These are phyloP conservation scores for Lentinula detonsa DNA, from an alignment of 768 basidiomycete genomes.

Conservation along the genomic window DNA sequence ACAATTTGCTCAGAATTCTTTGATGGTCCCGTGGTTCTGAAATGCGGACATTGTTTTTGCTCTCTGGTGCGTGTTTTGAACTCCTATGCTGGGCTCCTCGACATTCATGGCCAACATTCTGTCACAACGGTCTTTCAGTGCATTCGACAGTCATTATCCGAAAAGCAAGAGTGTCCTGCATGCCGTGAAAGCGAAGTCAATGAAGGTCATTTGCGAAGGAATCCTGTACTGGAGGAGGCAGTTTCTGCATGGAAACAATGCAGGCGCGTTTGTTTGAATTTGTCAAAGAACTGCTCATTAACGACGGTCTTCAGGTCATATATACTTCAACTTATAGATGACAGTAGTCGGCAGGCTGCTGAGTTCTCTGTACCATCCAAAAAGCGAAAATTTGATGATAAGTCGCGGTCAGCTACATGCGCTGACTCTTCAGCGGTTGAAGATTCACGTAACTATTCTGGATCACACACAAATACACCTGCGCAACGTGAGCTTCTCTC, in stretches of 20 bases:
- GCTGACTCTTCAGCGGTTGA: background rate
- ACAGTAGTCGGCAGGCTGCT: conserved; percentile 17
- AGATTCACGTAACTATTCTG: background rate
- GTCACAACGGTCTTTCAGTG: conserved; percentile 60
- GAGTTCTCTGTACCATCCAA: background rate
- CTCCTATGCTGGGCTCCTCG: background rate
- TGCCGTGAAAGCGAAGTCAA: conserved; percentile 51
- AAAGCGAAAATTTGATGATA: conserved; percentile 17
- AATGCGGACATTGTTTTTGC: conserved; percentile 81
- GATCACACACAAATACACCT: background rate
- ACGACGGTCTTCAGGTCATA: conserved; percentile 26
- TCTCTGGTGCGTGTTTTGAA: conserved; percentile 45
- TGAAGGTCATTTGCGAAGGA: conserved; percentile 62
- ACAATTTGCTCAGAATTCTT: conserved; percentile 73
- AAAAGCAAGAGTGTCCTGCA: conserved; percentile 64
- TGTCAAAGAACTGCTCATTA: background rate
- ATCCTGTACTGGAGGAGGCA: conserved; percentile 64
- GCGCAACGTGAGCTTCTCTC: background rate
- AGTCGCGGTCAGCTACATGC: conserved; percentile 9
- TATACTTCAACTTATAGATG: conserved; percentile 35
- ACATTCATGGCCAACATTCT: background rate
- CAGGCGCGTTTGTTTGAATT: conserved; percentile 38
- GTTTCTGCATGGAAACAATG: conserved; percentile 66
- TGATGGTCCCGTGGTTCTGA: conserved; percentile 65
- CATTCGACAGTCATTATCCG: conserved; percentile 51